Evolutionary conservation across 371 early-diverging fungal genomes (phyloP).

Genomic region (Lichtheimia hyalospora): DNA sequence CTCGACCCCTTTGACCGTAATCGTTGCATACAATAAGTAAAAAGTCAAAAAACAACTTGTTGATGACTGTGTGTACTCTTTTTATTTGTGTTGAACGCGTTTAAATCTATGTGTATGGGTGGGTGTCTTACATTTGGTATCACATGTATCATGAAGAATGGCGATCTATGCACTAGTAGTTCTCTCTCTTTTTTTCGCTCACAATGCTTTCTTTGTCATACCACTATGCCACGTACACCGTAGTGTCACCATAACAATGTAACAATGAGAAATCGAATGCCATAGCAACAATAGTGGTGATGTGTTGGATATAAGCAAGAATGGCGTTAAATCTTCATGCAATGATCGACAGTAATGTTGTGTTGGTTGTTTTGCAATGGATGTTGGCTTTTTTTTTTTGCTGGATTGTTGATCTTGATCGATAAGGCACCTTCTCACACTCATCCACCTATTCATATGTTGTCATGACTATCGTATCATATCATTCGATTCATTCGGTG

Average conservation of each 20-base stretch:
- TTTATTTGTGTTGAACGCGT: background rate
- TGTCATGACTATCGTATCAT: too few species aligned
- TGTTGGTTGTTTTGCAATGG: too few species aligned
- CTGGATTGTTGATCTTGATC: too few species aligned
- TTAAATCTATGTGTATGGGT: background rate
- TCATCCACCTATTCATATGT: too few species aligned
- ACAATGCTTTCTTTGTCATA: background rate
- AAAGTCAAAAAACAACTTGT: slow-evolving; percentile 2
- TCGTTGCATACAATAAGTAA: background rate
- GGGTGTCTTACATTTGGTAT: background rate
- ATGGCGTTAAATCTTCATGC: too few species aligned
- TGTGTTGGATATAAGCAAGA: too few species aligned
- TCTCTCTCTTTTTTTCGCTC: background rate
- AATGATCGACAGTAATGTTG: too few species aligned
- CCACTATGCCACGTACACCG: background rate
- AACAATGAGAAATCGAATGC: background rate
- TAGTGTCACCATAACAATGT: background rate
- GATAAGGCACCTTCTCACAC: too few species aligned
- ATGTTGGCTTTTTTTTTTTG: too few species aligned
- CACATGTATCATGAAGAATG: background rate
- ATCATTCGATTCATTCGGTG: too few species aligned
- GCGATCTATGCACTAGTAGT: background rate
- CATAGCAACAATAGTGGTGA: background rate
- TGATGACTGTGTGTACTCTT: background rate
- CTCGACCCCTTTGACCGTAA: background rate